Conservation (phyloP, 2,329 filamentous ascomycete species). For the Claviceps africana region DNA sequence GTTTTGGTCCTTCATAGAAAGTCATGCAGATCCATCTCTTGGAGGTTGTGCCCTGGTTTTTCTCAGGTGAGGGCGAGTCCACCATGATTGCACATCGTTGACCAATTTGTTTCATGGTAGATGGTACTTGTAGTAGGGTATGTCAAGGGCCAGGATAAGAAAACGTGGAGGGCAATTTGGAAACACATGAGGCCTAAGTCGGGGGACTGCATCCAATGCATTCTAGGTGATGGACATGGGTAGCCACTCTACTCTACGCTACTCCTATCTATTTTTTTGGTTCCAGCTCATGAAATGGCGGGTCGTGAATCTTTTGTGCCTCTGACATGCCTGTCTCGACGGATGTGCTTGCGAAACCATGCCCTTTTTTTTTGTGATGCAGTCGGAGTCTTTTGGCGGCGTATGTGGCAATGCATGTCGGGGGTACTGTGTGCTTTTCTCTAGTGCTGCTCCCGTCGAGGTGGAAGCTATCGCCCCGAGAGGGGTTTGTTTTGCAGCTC, state of each 20-base stretch:
- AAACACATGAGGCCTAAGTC: no score
- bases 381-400: not conserved
- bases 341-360: not conserved
- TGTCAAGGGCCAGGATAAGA: no score
- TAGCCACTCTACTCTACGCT: not conserved
- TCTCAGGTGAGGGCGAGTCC: no score
- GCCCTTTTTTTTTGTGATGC: not conserved
- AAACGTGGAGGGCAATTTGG: no score
- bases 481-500: not conserved
- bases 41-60: no score
- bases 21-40: no score
- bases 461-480: not conserved
- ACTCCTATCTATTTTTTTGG: not conserved
- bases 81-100: no score
- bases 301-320: not conserved
- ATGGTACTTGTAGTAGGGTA: no score
- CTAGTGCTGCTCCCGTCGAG: not conserved
- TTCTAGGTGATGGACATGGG: not conserved
- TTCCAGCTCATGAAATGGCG: not conserved
- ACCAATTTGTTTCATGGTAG: no score
- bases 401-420: not conserved
- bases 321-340: not conserved
- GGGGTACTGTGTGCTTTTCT: not conserved
- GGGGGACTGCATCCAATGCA: not conserved
- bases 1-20: no score